Conservation (phyloP, 345 rosid genomes). For the Eucalyptus pauciflora region DNA sequence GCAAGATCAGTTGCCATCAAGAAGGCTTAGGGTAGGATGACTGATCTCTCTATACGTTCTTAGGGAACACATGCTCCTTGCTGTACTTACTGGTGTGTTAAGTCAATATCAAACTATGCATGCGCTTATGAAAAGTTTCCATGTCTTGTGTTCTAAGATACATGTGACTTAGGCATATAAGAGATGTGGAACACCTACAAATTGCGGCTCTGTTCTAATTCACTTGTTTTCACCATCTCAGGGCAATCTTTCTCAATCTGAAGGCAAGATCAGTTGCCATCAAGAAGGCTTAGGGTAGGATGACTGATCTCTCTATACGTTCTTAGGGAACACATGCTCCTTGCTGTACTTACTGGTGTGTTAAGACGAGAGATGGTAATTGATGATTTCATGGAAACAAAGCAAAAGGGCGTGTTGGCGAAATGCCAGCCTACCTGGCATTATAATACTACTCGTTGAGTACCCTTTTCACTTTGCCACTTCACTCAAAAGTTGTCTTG, state of each 20-base stretch:
- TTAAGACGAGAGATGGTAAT: neutral
- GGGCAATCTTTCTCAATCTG: slow-evolving; percentile 79
- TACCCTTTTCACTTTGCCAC: neutral
- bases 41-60: neutral
- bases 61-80: neutral
- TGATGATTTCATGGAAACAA: neutral
- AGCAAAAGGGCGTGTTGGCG: neutral
- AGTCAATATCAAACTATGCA: no score
- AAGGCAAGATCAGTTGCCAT: slow-evolving; percentile 59
- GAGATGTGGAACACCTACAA: neutral
- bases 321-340: neutral
- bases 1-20: slow-evolving; percentile 57
- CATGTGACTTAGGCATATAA: neutral
- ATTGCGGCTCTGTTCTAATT: neutral
- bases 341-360: neutral
- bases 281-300: slow-evolving; percentile 34
- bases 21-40: slow-evolving; percentile 21
- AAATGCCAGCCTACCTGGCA: neutral
- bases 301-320: neutral
- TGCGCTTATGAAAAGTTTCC: neutral
- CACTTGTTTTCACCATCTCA: slow-evolving; percentile 5
- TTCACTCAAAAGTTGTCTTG: neutral
- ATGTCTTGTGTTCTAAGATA: neutral
- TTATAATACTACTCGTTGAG: neutral
- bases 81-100: neutral